A percentile compares a stretch with the other conserved stretches of the same genome.
phyloP scores from a whole-genome alignment of 805 yeast species.

The Kazachstania psychrophila region DNA sequence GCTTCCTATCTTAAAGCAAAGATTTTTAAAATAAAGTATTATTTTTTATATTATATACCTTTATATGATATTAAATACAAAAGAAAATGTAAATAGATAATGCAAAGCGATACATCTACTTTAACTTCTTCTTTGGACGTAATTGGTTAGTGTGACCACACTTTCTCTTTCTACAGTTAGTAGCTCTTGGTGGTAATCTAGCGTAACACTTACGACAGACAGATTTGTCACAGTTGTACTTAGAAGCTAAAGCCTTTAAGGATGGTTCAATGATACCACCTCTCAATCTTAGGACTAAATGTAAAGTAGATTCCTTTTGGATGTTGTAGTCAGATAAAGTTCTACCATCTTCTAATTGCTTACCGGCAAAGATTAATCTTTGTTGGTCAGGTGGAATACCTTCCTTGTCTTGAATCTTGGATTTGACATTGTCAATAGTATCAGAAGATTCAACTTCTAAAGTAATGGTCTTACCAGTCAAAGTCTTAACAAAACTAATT shows the following conservation, averaged over 20 bases:
- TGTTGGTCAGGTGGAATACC: conserved; percentile 68
- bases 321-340: conserved; percentile 63
- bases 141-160: conserved; percentile 99
- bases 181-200: conserved; percentile 99
- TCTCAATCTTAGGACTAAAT: conserved; percentile 64
- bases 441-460: conserved; percentile 95
- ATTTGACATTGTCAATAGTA: conserved; percentile 95
- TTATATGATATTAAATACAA: neutral
- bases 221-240: conserved; percentile 97
- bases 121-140: conserved; percentile 98
- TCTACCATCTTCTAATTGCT: conserved; percentile 64
- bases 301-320: conserved; percentile 61
- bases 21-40: neutral
- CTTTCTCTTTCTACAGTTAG: conserved; percentile 99
- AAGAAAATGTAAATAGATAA: conserved; percentile 12
- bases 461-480: conserved; percentile 96
- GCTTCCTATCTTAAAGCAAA: neutral
- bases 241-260: conserved; percentile 92
- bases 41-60: neutral
- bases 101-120: conserved; percentile 40
- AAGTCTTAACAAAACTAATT: conserved; percentile 82
- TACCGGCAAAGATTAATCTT: conserved; percentile 62
- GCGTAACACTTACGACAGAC: conserved; percentile 99
- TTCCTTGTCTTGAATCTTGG: conserved; percentile 67
- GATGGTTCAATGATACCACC: conserved; percentile 93